phyloP scores from a whole-genome alignment of 2,329 filamentous ascomycete species.

The Thelonectria olida region DNA sequence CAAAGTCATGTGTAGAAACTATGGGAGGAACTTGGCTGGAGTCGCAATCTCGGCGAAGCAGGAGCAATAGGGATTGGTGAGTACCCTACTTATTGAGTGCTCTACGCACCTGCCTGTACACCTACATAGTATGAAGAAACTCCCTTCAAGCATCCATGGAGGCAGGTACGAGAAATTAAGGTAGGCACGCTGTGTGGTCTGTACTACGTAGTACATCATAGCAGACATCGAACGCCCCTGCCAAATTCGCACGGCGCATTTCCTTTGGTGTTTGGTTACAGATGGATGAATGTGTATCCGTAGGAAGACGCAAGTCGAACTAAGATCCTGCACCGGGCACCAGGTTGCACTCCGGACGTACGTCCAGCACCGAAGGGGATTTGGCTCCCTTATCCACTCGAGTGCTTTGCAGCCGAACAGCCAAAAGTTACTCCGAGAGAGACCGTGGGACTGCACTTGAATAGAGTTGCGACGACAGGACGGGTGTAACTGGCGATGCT shows the following conservation, averaged over 20 bases:
- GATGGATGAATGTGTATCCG: neutral
- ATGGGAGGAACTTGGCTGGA: neutral
- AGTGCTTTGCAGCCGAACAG: neutral
- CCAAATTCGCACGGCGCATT: neutral
- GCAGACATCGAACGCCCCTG: neutral
- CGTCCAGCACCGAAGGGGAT: neutral
- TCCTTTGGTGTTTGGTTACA: neutral
- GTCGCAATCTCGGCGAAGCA: neutral
- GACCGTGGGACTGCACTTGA: neutral
- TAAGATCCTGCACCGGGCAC: conserved; percentile 7
- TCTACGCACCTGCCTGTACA: too few relatives aligned
- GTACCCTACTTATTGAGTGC: too few relatives aligned
- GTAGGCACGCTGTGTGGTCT: too few relatives aligned
- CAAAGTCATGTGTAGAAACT: neutral
- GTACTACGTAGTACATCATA: too few relatives aligned
- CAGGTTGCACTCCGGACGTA: neutral
- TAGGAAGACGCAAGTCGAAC: neutral
- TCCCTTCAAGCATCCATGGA: too few relatives aligned
- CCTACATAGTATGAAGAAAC: too few relatives aligned
- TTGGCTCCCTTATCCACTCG: neutral
- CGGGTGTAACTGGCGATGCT: neutral
- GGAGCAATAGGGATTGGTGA: neutral
- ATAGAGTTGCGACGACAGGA: neutral
- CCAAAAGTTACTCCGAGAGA: neutral
- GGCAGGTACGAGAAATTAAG: too few relatives aligned